phyloP scores from a whole-genome alignment of 768 basidiomycete genomes.

The Pleurotus giganteus region DNA sequence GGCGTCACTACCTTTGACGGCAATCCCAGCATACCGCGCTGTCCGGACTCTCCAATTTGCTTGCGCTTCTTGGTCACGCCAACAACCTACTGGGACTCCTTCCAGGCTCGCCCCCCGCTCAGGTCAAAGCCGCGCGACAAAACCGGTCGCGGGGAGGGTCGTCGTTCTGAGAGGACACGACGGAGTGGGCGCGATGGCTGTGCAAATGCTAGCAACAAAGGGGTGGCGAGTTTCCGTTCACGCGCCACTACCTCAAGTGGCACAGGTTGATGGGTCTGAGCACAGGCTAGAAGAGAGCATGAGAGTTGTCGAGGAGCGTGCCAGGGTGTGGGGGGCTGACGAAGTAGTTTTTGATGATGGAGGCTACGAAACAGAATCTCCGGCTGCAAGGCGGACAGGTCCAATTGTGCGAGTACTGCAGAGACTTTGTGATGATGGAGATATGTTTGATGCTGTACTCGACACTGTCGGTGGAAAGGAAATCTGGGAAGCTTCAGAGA shows the following conservation, averaged over 20 bases:
- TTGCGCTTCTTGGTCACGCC: constrained; percentile 27
- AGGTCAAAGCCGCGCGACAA: not conserved
- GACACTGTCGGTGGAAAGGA: constrained; percentile 82
- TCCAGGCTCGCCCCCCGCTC: constrained; percentile 8
- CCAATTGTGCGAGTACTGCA: constrained; percentile 52
- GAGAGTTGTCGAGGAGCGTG: constrained; percentile 46
- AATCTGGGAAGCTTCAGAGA: constrained; percentile 73
- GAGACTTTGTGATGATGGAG: constrained; percentile 48
- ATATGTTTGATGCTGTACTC: constrained; percentile 74
- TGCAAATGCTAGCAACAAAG: constrained; percentile 68
- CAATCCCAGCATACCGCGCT: constrained; percentile 80
- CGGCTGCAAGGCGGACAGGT: constrained; percentile 37
- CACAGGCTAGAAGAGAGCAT: constrained; percentile 32
- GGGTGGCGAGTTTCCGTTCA: constrained; percentile 82
- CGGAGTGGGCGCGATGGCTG: constrained; percentile 72
- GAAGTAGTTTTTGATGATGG: constrained; percentile 74
- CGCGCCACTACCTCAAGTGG: constrained; percentile 33
- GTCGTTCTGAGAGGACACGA: constrained; percentile 76
- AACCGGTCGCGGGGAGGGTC: constrained; percentile 19
- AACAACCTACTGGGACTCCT: constrained; percentile 13
- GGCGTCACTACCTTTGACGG: constrained; percentile 76
- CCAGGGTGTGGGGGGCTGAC: constrained; percentile 70
- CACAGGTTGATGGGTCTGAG: constrained; percentile 20
- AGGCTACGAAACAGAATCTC: constrained; percentile 25
- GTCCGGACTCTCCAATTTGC: constrained; percentile 63